These are phyloP conservation scores for Physcomitrellopsis africana DNA, from an alignment of 225 moss, liverwort and hornwort genomes.

Conservation along the genomic window DNA sequence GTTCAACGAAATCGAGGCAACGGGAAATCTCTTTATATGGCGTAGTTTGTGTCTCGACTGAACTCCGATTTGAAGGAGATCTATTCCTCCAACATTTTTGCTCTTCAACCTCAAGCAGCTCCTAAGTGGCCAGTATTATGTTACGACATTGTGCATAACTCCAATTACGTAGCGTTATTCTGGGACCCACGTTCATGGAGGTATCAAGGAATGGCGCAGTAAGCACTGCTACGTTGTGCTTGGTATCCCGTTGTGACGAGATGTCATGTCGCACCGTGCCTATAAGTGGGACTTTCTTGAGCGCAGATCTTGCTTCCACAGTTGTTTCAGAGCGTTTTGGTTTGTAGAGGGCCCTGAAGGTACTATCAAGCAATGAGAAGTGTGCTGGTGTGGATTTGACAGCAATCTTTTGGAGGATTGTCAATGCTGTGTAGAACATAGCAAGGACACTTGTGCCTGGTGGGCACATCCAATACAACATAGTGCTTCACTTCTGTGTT, in stretches of 20 bases:
- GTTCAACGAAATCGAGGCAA: constrained; percentile 28
- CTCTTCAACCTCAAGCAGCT: neutral
- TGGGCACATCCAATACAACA: neutral
- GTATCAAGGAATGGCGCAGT: too few relatives aligned
- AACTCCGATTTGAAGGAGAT: neutral
- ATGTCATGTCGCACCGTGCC: too few relatives aligned
- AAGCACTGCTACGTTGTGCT: too few relatives aligned
- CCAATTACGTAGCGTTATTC: neutral
- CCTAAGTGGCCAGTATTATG: neutral
- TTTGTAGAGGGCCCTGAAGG: neutral
- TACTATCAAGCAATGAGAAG: constrained; percentile 1
- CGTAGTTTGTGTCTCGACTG: constrained; percentile 22
- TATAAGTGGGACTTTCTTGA: too few relatives aligned
- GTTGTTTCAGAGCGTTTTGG: neutral
- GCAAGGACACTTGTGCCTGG: too few relatives aligned
- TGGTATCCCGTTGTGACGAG: too few relatives aligned
- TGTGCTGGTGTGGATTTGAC: constrained; percentile 1
- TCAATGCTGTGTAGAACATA: constrained; percentile 16
- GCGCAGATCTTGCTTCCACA: neutral
- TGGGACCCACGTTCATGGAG: too few relatives aligned
- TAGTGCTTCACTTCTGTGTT: too few relatives aligned
- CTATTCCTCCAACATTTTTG: too few relatives aligned
- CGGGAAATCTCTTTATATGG: constrained; percentile 47
- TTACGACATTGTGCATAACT: neutral
- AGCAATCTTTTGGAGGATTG: neutral